Percentiles rank a stretch among this genome's conserved stretches.
Evolutionary conservation across 257 asterid species (phyloP).

Genomic region (Nicotiana undulata): DNA sequence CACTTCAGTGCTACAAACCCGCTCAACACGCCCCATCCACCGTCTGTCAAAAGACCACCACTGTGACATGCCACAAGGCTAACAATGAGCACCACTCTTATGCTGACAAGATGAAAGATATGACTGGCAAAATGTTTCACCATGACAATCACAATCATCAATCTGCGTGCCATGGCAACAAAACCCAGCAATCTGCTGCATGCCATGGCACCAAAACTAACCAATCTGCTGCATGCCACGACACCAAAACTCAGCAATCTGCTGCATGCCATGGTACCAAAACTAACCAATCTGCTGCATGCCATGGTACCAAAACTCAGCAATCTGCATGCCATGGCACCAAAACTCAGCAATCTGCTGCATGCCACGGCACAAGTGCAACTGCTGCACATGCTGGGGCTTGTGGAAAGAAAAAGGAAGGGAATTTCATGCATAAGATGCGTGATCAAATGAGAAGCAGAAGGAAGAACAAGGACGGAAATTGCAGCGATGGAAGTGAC

Average conservation of each 20-base stretch:
- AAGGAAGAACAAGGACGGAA: slow-evolving; percentile 6
- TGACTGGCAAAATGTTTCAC: not conserved
- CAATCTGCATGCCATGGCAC: not conserved
- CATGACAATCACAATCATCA: not conserved
- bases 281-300: not conserved
- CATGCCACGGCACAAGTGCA: not conserved
- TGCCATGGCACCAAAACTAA: not conserved
- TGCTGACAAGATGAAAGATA: not conserved
- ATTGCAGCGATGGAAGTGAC: slow-evolving; percentile 7
- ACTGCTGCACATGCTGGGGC: too few relatives aligned
- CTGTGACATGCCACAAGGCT: not conserved
- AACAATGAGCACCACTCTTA: slow-evolving; percentile 8
- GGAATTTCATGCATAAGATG: slow-evolving; percentile 4
- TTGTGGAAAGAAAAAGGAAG: slow-evolving; percentile 2
- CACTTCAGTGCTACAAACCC: slow-evolving; percentile 6
- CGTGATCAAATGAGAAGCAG: slow-evolving; percentile 1
- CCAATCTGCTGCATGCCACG: not conserved
- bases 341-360: not conserved
- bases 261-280: not conserved
- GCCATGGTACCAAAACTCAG: not conserved
- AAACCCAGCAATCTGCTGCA: not conserved
- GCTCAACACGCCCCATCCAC: not conserved
- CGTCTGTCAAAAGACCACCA: slow-evolving; percentile 2
- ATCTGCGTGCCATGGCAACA: not conserved
- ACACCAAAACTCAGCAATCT: not conserved